Base-by-base conservation (phyloP, 2,329 filamentous ascomycete genomes). In the Alternaria dauci region DNA sequence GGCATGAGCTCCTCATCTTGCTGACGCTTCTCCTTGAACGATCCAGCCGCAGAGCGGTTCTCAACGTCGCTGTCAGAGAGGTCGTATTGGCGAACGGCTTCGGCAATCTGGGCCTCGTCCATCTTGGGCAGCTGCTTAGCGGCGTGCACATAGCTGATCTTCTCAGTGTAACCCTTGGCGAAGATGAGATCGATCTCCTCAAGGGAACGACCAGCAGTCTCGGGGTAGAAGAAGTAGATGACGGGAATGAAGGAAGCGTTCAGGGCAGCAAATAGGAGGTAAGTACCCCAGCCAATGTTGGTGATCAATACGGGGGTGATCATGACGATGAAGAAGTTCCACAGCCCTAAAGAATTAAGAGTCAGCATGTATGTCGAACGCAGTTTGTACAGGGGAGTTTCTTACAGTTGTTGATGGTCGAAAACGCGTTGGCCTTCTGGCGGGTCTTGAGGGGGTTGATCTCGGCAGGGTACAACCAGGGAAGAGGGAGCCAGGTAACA, bases 401-500 rank as follows among this genome's bases (percentile, higher is more conserved):
- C 20, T 23, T 23, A 23, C 32, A 87, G 76, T 86, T 86, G 32
- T 79, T 80, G 71, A 81, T 82, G 5, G 84, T 86, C 0, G 83
- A 84, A 8, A 86, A 76, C 1, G 84, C 84, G 70, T 86, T 86
- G 41, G 84, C 84, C 77, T 86, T 86, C 41, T 83, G 82, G 50
- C 85, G 80, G 7, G 84, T 86, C 74, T 83, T 84, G 72, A 86
- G 81, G 7, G 85, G 84, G 56, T 83, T 85, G 69, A 85, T 76
- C 63, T 85, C 85, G 48, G 84, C 82, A 0, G 83, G 73, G 63
- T 77, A 88, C 75, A 78, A 66, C 88, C 87, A 91, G 1, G 88
- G 88, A 25, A 89, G 81, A 16, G 88, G 87, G 7, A 89, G 74
- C 84, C 87, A 89, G 1, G 86, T 88, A 0, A 88, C 87, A 34